Percentiles rank a stretch among this genome's conserved stretches.
These are phyloP conservation scores for Monosporascus cannonballus DNA, from an alignment of 2,329 filamentous ascomycete genomes.

Conservation along the genomic window DNA sequence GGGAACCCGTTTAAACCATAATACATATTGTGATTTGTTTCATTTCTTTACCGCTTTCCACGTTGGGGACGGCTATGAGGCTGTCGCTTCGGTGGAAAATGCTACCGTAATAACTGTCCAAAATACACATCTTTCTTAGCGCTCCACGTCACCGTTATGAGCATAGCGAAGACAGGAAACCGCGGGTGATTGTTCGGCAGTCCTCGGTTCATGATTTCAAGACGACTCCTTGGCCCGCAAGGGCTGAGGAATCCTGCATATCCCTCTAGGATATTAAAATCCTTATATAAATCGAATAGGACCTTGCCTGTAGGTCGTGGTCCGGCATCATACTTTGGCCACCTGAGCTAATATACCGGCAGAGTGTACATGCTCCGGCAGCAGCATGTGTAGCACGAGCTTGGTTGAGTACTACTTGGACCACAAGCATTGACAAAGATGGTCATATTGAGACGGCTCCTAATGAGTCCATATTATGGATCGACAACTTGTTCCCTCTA, in stretches of 20 bases:
- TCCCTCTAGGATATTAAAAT: neutral
- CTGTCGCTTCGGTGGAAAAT: no score
- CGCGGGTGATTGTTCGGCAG: neutral
- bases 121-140: no score
- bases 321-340: neutral
- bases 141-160: neutral
- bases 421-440: slow-evolving; percentile 56
- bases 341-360: neutral
- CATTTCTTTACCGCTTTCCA: neutral
- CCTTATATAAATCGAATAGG: neutral
- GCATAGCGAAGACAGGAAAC: neutral
- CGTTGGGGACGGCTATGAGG: no score
- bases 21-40: slow-evolving; percentile 4
- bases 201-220: neutral
- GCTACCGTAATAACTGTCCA: no score
- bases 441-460: slow-evolving; percentile 75
- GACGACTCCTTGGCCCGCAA: neutral
- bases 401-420: slow-evolving; percentile 34
- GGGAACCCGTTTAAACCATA: slow-evolving; percentile 3
- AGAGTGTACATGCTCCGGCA: neutral
- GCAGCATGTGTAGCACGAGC: slow-evolving; percentile 19
- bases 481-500: slow-evolving; percentile 86
- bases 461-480: slow-evolving; percentile 81
- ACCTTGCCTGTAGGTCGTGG: neutral
- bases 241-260: neutral